Evolutionary conservation across 768 basidiomycete species (phyloP).

Genomic region (Phlegmacium glaucopus): DNA sequence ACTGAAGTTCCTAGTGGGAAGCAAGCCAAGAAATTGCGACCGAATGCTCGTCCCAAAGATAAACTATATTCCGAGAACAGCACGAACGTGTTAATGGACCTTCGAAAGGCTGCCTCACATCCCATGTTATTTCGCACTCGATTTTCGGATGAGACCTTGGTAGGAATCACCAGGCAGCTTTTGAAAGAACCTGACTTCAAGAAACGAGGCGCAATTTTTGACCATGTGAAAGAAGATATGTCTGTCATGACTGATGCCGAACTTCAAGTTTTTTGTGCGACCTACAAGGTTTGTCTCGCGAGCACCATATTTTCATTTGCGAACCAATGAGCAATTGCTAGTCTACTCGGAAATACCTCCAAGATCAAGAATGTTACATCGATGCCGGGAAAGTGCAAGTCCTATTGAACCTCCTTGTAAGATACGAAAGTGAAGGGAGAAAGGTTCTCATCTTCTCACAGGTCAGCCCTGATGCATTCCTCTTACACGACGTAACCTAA

Average conservation of each 20-base stretch:
- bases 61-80: conserved; percentile 78
- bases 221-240: conserved; percentile 96
- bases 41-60: conserved; percentile 47
- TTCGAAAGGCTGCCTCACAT: conserved; percentile 94
- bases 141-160: conserved; percentile 76
- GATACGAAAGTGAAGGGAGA: conserved; percentile 64
- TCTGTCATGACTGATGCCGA: conserved; percentile 98
- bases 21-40: conserved; percentile 43
- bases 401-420: conserved; percentile 66
- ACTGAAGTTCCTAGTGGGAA: conserved; percentile 24
- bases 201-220: conserved; percentile 73
- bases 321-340: conserved; percentile 19
- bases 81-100: conserved; percentile 94
- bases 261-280: conserved; percentile 79
- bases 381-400: conserved; percentile 86
- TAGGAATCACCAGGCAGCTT: conserved; percentile 73
- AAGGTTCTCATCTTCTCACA: conserved; percentile 95
- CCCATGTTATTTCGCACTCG: conserved; percentile 91
- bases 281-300: conserved; percentile 70
- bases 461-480: conserved; percentile 35
- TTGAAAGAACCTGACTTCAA: conserved; percentile 92
- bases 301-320: not conserved
- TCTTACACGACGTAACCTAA: not conserved
- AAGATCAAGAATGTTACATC: conserved; percentile 71
- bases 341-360: conserved; percentile 73